Base-by-base conservation (phyloP, 805 yeast species). In the Grigorovia yakushimaensis region DNA sequence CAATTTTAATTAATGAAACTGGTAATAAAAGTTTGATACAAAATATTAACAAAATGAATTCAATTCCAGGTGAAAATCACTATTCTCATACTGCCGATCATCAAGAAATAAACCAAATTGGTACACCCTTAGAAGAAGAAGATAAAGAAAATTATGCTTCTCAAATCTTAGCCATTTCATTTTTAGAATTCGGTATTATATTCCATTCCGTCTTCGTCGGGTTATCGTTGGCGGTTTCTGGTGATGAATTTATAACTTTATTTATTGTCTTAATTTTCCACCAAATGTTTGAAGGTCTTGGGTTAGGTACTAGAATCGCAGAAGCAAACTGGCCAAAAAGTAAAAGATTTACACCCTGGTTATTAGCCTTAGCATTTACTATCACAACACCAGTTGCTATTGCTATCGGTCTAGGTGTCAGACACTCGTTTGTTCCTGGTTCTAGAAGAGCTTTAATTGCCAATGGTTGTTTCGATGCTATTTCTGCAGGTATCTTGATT, bases 131-230 rank as follows among this genome's bases (percentile, higher is more conserved):
- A 5, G 51, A 54, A 15, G 48, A 48, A 22, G 19, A 24, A 9
- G 44, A 46, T 11, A 70, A 65, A 49, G 82, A 78, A 59, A 64
- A 67, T 41, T 81, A 78, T 59, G 68, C 73, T 35, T 79, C 77
- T 36, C 84, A 82, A 61, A 56, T 82, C 10, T 58, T 81, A 5
- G 59, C 76, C 13, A 75, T 80, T 43, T 61, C 80, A 41, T 73
- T 81, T 15, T 70, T 84, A 49, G 91, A 83, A 62, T 81, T 82
- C 53, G 91, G 91, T 50, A 73, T 83, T 40, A 61, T 83, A 15
- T 81, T 84, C 70, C 91, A 84, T 65, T 82, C 88, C 2, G 81
- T 84, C 2, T 78, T 84, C 66, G 75, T 84, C 52, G 91, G 91
- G 40, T 69, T 83, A 52, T 73, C 84, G 5, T 67, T 83, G 51